Percentiles rank a stretch among this genome's conserved stretches.
Evolutionary conservation across 73 alveolate genomes (phyloP).

Genomic region (Effrenium voratum): DNA sequence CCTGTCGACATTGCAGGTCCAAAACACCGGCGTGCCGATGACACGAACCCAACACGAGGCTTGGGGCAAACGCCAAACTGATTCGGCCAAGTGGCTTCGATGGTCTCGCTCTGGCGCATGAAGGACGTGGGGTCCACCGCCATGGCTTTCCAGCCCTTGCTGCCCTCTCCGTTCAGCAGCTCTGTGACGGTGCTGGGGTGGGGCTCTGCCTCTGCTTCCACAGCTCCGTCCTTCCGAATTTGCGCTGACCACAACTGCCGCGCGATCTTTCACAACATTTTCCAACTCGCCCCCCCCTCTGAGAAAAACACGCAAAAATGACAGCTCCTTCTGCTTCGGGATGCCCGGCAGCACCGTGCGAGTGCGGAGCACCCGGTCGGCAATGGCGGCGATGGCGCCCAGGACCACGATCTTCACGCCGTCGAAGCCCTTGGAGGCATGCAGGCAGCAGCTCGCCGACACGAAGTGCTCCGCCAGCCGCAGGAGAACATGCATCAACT

Average conservation of each 20-base stretch:
- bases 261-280: too few species aligned
- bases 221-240: slow-evolving; percentile 56
- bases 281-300: too few species aligned
- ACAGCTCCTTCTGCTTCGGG: too few species aligned
- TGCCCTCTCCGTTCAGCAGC: slow-evolving; percentile 82
- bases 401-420: slow-evolving; percentile 94
- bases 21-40: too few species aligned
- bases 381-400: slow-evolving; percentile 92
- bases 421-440: slow-evolving; percentile 66
- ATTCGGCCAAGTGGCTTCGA: slow-evolving; percentile 35
- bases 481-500: slow-evolving; percentile 54
- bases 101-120: slow-evolving; percentile 91
- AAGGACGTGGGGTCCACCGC: slow-evolving; percentile 80
- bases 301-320: too few species aligned
- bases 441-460: slow-evolving; percentile 68
- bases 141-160: slow-evolving; percentile 66
- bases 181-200: slow-evolving; percentile 71
- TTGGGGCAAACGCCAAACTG: neutral
- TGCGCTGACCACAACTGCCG: too few species aligned
- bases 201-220: slow-evolving; percentile 75
- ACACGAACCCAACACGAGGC: neutral
- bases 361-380: slow-evolving; percentile 86
- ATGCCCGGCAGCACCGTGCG: slow-evolving; percentile 91
- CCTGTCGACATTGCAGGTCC: too few species aligned
- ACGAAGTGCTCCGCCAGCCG: slow-evolving; percentile 78